These are phyloP conservation scores for Thymus mandschuricus DNA, from an alignment of 257 asterid species.

Conservation along the genomic window DNA sequence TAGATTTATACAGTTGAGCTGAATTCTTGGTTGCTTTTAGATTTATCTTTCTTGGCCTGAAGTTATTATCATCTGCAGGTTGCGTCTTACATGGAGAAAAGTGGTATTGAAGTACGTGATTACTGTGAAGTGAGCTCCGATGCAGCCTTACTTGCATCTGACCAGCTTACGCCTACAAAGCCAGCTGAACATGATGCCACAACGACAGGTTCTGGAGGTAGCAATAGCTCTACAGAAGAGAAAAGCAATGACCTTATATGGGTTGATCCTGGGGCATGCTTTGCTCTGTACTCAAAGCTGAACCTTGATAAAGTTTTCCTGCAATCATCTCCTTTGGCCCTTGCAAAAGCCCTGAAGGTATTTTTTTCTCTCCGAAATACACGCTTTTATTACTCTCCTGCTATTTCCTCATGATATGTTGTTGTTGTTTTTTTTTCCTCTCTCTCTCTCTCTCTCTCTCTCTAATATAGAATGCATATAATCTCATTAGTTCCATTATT, in stretches of 20 bases:
- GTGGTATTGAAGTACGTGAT: constrained; percentile 71
- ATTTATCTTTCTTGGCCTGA: constrained; percentile 27
- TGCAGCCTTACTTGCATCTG: constrained; percentile 69
- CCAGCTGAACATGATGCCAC: constrained; percentile 1
- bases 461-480: background rate
- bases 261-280: constrained; percentile 84
- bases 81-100: constrained; percentile 61
- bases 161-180: constrained; percentile 52
- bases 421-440: background rate
- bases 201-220: constrained; percentile 26
- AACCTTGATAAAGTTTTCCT: constrained; percentile 61
- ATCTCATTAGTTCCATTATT: background rate
- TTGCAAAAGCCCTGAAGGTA: constrained; percentile 95
- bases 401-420: constrained; percentile 20
- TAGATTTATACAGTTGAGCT: constrained; percentile 33
- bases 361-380: constrained; percentile 20
- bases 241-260: constrained; percentile 57
- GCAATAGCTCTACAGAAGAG: constrained; percentile 40
- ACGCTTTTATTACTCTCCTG: constrained; percentile 19
- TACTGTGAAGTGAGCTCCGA: constrained; percentile 75
- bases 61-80: constrained; percentile 50
- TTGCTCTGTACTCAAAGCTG: constrained; percentile 80
- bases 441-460: too few relatives aligned
- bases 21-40: background rate
- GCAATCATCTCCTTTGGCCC: constrained; percentile 85